A percentile compares a stretch with the other conserved stretches of the same genome.
Evolutionary conservation across 139 green algal species (phyloP).

Genomic region (Micractinium conductrix): DNA sequence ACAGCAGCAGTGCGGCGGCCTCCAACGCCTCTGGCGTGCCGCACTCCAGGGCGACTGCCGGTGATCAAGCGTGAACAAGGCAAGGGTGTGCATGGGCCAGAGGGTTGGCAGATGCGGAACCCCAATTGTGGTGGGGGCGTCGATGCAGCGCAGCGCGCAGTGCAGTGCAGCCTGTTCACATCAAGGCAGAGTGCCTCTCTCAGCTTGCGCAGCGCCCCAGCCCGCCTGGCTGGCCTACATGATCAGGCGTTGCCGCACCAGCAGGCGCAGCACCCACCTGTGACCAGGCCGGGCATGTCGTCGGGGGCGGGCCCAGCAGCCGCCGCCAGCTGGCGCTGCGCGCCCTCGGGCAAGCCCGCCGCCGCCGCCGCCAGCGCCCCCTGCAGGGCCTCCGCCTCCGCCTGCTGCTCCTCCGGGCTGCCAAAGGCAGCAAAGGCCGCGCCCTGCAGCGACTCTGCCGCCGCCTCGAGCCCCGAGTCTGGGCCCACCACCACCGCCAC

Average conservation of each 20-base stretch:
- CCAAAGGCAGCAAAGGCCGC: slow-evolving; percentile 26
- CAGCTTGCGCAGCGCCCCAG: too few relatives aligned
- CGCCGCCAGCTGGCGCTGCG: not conserved
- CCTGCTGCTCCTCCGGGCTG: not conserved
- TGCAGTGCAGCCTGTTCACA: not conserved
- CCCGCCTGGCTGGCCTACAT: too few relatives aligned
- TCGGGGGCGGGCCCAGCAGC: slow-evolving; percentile 13
- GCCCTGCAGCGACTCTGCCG: not conserved
- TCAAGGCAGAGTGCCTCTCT: too few relatives aligned
- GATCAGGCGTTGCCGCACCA: too few relatives aligned
- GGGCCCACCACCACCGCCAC: slow-evolving; percentile 34
- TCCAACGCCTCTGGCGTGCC: not conserved
- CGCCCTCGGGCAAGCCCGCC: not conserved
- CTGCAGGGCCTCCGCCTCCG: not conserved
- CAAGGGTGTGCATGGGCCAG: too few relatives aligned
- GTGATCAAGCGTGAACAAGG: not conserved
- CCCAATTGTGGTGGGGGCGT: too few relatives aligned
- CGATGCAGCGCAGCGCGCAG: not conserved
- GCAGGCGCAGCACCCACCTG: slow-evolving; percentile 16
- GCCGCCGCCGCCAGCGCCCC: slow-evolving; percentile 1
- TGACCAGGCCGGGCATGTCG: slow-evolving; percentile 36
- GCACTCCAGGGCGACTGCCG: slow-evolving; percentile 20
- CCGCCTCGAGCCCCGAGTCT: not conserved
- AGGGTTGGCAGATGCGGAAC: too few relatives aligned
- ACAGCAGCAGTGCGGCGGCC: slow-evolving; percentile 22